Evolutionary conservation across 345 rosid genomes (phyloP).

Genomic region (Acer negundo): DNA sequence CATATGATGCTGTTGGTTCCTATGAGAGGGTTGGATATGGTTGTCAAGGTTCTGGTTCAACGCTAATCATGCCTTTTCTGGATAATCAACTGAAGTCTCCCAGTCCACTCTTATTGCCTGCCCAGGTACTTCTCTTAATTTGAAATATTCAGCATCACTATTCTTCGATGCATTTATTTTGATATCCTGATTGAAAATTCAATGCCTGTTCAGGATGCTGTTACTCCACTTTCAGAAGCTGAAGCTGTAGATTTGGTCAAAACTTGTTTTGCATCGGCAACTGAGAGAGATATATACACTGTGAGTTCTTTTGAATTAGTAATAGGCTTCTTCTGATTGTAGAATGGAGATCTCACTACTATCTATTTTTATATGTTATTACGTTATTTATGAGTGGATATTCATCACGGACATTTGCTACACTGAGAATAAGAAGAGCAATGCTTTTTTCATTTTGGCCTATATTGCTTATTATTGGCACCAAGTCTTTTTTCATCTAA

Average conservation of each 20-base stretch:
- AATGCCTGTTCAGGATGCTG: constrained; percentile 67
- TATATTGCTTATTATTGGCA: neutral
- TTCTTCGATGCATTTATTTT: constrained; percentile 11
- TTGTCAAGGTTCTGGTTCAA: constrained; percentile 93
- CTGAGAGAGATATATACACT: constrained; percentile 96
- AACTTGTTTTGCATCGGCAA: constrained; percentile 91
- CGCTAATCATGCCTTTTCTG: constrained; percentile 90
- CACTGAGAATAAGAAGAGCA: neutral
- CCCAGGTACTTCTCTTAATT: constrained; percentile 42
- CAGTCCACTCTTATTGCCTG: constrained; percentile 92
- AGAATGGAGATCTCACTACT: neutral
- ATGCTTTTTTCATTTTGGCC: neutral
- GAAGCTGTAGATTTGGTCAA: constrained; percentile 94
- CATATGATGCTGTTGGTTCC: constrained; percentile 98
- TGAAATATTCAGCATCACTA: neutral
- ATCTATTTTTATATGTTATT: neutral
- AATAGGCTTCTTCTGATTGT: neutral
- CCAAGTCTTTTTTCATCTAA: neutral
- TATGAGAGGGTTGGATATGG: constrained; percentile 98
- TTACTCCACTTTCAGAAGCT: constrained; percentile 81
- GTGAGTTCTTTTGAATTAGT: constrained; percentile 41
- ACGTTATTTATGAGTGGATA: neutral
- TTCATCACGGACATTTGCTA: neutral
- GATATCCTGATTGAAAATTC: neutral
- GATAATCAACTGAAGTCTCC: constrained; percentile 98